Evolutionary conservation across 495 filamentous ascomycete species (phyloP), one percentile per base, ranked within the genome.

Genomic region (Penicillium steckii): DNA sequence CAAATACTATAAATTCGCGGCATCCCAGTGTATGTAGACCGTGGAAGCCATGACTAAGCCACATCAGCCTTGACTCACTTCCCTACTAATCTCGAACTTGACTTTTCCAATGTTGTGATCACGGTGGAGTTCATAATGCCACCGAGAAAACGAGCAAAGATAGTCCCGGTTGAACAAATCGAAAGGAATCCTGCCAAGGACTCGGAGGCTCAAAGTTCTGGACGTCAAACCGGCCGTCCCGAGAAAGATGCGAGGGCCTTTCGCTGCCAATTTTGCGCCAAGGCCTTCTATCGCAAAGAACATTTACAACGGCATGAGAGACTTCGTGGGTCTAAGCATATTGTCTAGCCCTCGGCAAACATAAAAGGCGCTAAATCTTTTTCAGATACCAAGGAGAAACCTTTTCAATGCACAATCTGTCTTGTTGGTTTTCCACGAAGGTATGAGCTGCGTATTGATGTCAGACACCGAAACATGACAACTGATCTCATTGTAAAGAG

Each of bases 231-330:
- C n/a, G 6, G 0, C 33, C 33, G 6, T 19, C 33, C 2, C 8
- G n/a, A 4, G 8, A 8, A n/a, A 1, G 18, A 41, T 8, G 18
- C 12, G 23, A 41, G 38, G 18, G 38, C 38, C 2, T 56, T 52
- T 23, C 53, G 32, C 23, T 65, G 61, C 35, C 61, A 27, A n/a
- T 56, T 56, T 42, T 65, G 61, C 37, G 44, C 44, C 44, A 65
- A 57, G 35, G 52, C 47, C 25, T 65, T 62, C 43, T 49, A 46
- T 15, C 53, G 62, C 23, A 48, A 55, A 21, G 62, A 65, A 25
- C 62, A 65, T 45, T 46, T 65, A 9, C 52, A 57, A 17, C 59
- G 62, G 29, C 62, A 65, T 24, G 62, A 65, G 26, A 48, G 62
- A 50, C 55, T 61, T 26, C 66, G 64, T 67, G 32, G 19, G 61